These are phyloP conservation scores for Gastrolobium bilobum DNA, from an alignment of 306 rosid genomes.

Conservation along the genomic window DNA sequence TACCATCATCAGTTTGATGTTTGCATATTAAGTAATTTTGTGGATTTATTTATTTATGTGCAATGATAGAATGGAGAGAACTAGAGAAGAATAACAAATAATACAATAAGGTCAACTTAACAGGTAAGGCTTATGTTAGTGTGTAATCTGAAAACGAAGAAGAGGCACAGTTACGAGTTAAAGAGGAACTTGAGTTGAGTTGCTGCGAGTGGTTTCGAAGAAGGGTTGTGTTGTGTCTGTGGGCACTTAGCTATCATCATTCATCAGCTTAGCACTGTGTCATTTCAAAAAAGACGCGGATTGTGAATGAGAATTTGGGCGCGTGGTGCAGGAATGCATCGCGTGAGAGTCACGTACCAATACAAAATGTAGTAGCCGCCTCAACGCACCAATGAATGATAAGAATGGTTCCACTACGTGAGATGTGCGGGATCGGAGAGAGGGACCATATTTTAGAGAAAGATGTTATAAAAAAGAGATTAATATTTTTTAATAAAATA, in stretches of 20 bases:
- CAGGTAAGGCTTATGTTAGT: not conserved
- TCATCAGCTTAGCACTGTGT: not conserved
- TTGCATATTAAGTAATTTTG: not conserved
- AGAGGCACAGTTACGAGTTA: no score
- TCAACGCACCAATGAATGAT: constrained; percentile 36
- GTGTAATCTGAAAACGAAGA: constrained; percentile 4
- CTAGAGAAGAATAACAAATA: not conserved
- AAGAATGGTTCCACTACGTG: constrained; percentile 3
- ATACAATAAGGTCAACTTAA: not conserved
- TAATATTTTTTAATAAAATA: no score
- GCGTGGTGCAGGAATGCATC: not conserved
- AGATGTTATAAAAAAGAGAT: no score
- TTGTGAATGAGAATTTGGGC: not conserved
- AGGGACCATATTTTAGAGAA: no score
- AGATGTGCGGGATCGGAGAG: not conserved
- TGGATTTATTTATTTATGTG: not conserved
- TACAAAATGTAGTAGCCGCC: constrained; percentile 46
- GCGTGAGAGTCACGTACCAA: constrained; percentile 51
- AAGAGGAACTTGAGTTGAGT: no score
- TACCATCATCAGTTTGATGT: not conserved
- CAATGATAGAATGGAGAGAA: not conserved
- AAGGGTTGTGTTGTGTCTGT: no score
- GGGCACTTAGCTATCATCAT: not conserved
- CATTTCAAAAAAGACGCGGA: constrained; percentile 11
- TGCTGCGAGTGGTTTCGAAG: no score